A percentile compares a stretch with the other conserved stretches of the same genome.
phyloP scores from a whole-genome alignment of 306 rosid genomes.

The cucumber (Cucumis sativus) region DNA sequence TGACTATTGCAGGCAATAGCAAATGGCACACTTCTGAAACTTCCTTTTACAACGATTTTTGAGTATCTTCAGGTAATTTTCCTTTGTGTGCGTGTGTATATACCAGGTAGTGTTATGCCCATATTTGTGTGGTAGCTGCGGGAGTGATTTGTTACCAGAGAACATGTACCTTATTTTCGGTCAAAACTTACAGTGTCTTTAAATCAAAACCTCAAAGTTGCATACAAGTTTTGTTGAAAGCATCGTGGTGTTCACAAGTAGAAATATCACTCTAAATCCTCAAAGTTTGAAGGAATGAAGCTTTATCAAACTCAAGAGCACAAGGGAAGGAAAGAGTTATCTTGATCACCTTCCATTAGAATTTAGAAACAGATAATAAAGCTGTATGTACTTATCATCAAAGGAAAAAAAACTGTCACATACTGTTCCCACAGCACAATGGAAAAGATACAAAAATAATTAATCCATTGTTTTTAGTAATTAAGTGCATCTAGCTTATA shows the following conservation, averaged over 20 bases:
- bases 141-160: neutral
- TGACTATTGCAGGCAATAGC: conserved; percentile 53
- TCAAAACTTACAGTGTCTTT: neutral
- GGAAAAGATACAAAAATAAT: neutral
- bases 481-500: neutral
- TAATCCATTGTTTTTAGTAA: too few relatives aligned
- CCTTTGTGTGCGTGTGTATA: neutral
- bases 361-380: too few relatives aligned
- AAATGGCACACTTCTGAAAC: conserved; percentile 51
- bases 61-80: conserved; percentile 91
- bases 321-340: neutral
- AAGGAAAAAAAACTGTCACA: neutral
- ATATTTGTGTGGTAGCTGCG: neutral
- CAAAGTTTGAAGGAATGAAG: neutral
- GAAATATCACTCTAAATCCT: neutral
- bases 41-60: conserved; percentile 73
- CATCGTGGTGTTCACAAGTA: neutral
- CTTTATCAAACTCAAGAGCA: neutral
- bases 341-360: neutral
- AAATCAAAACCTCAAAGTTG: neutral
- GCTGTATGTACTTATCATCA: neutral
- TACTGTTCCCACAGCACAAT: neutral
- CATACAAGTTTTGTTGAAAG: neutral
- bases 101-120: neutral
- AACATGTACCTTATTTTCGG: neutral